Conservation (phyloP, 768 basidiomycete species). For the Amanita phalloides region DNA sequence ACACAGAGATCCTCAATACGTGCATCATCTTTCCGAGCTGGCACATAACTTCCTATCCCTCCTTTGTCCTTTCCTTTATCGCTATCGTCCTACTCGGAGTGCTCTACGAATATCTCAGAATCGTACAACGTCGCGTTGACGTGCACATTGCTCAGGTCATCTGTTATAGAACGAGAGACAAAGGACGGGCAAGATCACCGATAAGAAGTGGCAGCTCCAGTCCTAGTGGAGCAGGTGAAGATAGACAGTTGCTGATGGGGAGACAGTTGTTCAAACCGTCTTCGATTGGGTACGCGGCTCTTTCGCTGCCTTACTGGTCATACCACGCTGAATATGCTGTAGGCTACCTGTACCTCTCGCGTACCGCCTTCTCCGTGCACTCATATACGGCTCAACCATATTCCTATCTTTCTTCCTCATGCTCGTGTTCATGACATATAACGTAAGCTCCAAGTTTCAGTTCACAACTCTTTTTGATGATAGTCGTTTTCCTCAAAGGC, state of each 20-base stretch:
- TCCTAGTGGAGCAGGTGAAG: slow-evolving; percentile 16
- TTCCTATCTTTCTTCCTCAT: slow-evolving; percentile 86
- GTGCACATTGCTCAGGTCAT: slow-evolving; percentile 40
- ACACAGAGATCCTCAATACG: slow-evolving; percentile 68
- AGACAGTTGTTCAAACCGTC: slow-evolving; percentile 24
- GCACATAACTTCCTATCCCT: slow-evolving; percentile 51
- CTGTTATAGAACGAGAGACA: slow-evolving; percentile 34
- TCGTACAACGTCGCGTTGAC: slow-evolving; percentile 51
- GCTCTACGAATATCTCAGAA: slow-evolving; percentile 74
- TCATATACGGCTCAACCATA: slow-evolving; percentile 64
- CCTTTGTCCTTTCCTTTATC: slow-evolving; percentile 56
- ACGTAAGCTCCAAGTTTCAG: slow-evolving; percentile 37
- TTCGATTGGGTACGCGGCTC: slow-evolving; percentile 28
- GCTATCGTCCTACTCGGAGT: slow-evolving; percentile 58
- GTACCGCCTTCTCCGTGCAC: slow-evolving; percentile 48
- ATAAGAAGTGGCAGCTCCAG: slow-evolving; percentile 14
- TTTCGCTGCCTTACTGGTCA: neutral
- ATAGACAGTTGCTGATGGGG: slow-evolving; percentile 43
- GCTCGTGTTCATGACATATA: slow-evolving; percentile 97
- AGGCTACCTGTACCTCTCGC: slow-evolving; percentile 41
- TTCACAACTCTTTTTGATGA: neutral
- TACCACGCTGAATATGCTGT: neutral
- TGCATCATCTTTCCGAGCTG: slow-evolving; percentile 75
- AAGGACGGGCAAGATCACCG: slow-evolving; percentile 15
- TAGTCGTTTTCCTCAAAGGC: slow-evolving; percentile 33